These are phyloP conservation scores for Osmanthus fragrans DNA, from an alignment of 257 asterid species.

Conservation along the genomic window DNA sequence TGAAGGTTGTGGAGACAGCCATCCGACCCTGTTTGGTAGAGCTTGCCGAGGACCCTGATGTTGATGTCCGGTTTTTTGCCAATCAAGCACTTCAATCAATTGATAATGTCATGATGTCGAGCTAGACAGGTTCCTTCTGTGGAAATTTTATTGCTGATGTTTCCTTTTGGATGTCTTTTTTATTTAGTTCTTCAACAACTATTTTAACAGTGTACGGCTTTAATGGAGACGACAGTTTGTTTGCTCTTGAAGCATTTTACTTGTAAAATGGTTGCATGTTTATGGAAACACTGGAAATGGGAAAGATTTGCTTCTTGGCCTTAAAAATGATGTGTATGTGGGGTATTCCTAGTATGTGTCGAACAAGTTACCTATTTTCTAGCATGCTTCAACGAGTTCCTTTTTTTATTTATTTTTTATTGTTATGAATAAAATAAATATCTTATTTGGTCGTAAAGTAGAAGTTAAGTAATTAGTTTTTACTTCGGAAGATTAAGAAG, in stretches of 20 bases:
- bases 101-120: constrained; percentile 61
- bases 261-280: neutral
- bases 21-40: constrained; percentile 65
- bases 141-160: neutral
- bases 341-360: no score
- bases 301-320: no score
- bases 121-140: constrained; percentile 25
- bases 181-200: neutral
- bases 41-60: constrained; percentile 70
- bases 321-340: no score
- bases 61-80: constrained; percentile 67
- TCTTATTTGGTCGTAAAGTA: no score
- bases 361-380: no score
- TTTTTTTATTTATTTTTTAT: no score
- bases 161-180: neutral
- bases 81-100: constrained; percentile 61
- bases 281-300: no score
- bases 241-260: neutral
- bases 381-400: no score
- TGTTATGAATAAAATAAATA: no score
- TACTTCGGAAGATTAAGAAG: no score
- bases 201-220: neutral
- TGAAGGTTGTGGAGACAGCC: constrained; percentile 59
- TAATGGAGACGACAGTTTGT: neutral
- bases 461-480: no score